phyloP scores from a whole-genome alignment of 78 protist genomes.

The Anaeramoeba flamelloides region DNA sequence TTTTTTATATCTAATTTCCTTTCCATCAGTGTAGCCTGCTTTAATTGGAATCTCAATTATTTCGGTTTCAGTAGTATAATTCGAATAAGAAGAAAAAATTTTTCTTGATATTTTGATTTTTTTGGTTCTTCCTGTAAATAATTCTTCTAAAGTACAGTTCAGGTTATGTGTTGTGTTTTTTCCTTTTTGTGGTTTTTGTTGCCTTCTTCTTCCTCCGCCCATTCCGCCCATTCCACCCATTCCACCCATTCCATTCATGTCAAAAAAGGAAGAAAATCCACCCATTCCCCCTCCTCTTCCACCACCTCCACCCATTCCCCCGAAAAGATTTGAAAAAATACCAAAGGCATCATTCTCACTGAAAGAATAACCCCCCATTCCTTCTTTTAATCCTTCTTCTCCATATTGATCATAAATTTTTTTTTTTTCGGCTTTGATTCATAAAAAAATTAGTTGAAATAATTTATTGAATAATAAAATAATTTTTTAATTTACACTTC shows the following conservation, averaged over 20 bases:
- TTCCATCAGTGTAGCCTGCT: slow-evolving; percentile 50
- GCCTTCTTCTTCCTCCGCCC: too few relatives aligned
- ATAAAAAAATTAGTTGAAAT: too few relatives aligned
- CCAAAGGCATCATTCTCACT: neutral
- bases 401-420: neutral
- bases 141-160: too few relatives aligned
- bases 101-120: too few relatives aligned
- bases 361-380: neutral
- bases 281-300: neutral
- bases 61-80: neutral
- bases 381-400: neutral
- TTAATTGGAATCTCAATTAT: slow-evolving; percentile 18
- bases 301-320: neutral
- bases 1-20: slow-evolving; percentile 33
- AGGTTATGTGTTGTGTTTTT: too few relatives aligned
- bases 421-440: too few relatives aligned
- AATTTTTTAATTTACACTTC: too few relatives aligned
- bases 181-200: too few relatives aligned
- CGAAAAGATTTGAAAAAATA: neutral
- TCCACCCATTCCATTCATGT: neutral
- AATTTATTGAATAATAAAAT: too few relatives aligned
- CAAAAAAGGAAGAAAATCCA: neutral
- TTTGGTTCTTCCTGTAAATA: too few relatives aligned
- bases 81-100: too few relatives aligned
- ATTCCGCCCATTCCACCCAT: too few relatives aligned